phyloP scores from a whole-genome alignment of 345 rosid species.

The Lepidium aucheri region DNA sequence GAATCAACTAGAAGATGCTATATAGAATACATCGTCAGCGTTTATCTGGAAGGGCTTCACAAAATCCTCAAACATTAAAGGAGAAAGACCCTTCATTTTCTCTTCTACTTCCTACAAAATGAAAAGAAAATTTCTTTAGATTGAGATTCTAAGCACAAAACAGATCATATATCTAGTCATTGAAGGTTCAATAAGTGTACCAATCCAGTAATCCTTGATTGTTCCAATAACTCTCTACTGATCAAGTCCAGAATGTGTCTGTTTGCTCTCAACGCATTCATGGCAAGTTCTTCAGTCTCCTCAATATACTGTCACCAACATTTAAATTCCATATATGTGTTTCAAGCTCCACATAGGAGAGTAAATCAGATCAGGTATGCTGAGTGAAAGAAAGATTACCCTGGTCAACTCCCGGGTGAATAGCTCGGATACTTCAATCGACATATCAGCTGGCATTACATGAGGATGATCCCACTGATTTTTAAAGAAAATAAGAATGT shows the following conservation, averaged over 20 bases:
- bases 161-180: neutral
- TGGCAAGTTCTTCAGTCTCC: constrained; percentile 91
- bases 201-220: constrained; percentile 91
- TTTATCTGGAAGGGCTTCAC: constrained; percentile 76
- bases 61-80: constrained; percentile 78
- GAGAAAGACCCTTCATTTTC: constrained; percentile 56
- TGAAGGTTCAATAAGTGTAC: constrained; percentile 29
- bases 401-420: constrained; percentile 81
- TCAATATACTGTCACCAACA: constrained; percentile 69
- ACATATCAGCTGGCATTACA: constrained; percentile 80
- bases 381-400: constrained; percentile 39
- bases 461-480: constrained; percentile 88
- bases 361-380: neutral
- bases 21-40: constrained; percentile 48
- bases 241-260: constrained; percentile 66
- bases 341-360: constrained; percentile 10
- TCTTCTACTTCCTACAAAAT: constrained; percentile 68
- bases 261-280: constrained; percentile 67
- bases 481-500: neutral
- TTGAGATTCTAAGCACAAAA: neutral
- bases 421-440: constrained; percentile 86
- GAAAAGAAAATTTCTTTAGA: neutral
- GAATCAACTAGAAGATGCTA: neutral
- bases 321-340: neutral
- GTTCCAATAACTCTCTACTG: constrained; percentile 56